Evolutionary conservation across 208 protist genomes (phyloP).

Genomic region (Leishmania gerbilli): DNA sequence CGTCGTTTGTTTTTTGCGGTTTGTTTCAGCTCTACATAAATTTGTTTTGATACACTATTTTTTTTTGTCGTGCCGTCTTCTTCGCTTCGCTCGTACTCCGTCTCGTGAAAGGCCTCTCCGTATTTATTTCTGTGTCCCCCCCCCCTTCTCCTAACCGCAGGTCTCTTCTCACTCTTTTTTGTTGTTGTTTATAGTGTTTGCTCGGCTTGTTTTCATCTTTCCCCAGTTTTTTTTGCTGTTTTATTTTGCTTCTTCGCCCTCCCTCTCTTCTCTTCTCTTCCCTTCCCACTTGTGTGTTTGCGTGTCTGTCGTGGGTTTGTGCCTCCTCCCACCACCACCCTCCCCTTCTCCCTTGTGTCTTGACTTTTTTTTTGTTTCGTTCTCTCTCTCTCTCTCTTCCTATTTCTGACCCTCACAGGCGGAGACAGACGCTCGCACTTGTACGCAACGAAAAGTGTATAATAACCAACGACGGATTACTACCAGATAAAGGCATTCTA

Average conservation of each 20-base stretch:
- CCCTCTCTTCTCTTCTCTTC: neutral
- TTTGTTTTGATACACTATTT: neutral
- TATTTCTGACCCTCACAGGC: neutral
- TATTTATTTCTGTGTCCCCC: neutral
- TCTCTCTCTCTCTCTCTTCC: neutral
- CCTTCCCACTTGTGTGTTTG: no score
- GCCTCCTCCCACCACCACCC: neutral
- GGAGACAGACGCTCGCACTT: neutral
- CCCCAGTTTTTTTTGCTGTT: neutral
- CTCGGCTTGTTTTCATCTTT: neutral
- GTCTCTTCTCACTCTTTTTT: neutral
- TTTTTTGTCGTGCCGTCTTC: slow-evolving; percentile 1
- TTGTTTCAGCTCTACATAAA: neutral
- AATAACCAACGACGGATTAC: neutral
- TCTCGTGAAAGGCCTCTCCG: neutral
- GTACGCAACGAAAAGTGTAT: no score
- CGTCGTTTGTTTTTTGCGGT: neutral
- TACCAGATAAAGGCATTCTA: neutral
- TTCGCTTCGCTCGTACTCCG: neutral
- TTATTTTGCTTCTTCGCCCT: neutral
- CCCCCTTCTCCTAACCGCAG: neutral
- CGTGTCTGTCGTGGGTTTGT: neutral
- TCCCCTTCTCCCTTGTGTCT: neutral
- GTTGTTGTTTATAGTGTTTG: neutral
- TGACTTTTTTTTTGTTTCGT: neutral